These are phyloP conservation scores for Corymbia maculata DNA, from an alignment of 345 rosid species.

Conservation along the genomic window DNA sequence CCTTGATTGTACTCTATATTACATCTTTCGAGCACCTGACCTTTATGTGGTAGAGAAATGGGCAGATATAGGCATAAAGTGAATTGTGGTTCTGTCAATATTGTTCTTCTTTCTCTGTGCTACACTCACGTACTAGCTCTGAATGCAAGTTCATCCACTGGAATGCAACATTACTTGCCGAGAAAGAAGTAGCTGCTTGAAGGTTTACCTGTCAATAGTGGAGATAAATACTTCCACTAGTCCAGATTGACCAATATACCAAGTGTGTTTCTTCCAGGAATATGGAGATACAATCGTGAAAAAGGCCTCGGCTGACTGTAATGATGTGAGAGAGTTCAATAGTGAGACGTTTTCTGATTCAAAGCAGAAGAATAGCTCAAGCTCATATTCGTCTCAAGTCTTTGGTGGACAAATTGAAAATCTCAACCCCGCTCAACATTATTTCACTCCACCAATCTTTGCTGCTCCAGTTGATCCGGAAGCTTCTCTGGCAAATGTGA, in stretches of 20 bases:
- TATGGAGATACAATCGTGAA: neutral
- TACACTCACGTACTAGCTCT: neutral
- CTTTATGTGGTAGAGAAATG: neutral
- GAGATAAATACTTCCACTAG: neutral
- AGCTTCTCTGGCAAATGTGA: accelerated
- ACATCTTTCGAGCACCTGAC: neutral
- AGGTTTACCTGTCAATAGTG: neutral
- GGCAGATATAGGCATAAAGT: neutral
- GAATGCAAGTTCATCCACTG: neutral
- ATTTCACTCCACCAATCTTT: neutral
- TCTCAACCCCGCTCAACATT: neutral
- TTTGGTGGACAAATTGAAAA: too few species aligned
- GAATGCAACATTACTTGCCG: neutral
- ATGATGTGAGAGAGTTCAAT: neutral
- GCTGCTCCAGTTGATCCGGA: neutral
- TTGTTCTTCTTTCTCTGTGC: neutral
- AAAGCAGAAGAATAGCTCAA: neutral
- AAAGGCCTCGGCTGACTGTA: neutral
- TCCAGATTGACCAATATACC: neutral
- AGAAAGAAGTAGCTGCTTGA: neutral
- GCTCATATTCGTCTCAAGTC: too few species aligned
- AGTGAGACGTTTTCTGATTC: neutral
- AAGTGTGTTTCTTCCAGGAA: neutral
- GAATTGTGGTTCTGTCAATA: neutral
- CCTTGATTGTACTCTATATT: neutral